Evolutionary conservation across 2,329 filamentous ascomycete genomes (phyloP), one percentile per base, ranked within the genome.

Genomic region (Byssochlamys sp.): DNA sequence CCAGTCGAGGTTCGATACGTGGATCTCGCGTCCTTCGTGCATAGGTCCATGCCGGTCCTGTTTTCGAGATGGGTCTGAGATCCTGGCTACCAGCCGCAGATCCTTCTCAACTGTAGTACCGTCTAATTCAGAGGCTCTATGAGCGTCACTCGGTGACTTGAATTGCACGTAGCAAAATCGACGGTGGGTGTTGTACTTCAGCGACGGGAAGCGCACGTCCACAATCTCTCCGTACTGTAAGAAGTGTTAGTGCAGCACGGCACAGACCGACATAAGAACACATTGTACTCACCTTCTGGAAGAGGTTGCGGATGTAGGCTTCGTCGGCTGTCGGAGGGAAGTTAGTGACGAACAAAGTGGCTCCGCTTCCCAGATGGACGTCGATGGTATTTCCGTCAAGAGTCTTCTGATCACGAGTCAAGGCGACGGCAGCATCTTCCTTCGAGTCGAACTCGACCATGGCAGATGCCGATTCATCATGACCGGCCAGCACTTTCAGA

Each of bases 111-210:
- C 73, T 25, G 85, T 70, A 57, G 81, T 85, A 27, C 87, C 87
- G 67, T 96, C 81, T 53, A 96, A 81, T 58, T 83, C 76, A 0
- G 86, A 87, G 1, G 91, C 91, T 53, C 82, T 84, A 45, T 84
- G 80, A 0, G 91, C 89, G 55, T 83, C 82, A n/a, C 80, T 79
- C 2, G 81, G 73, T 31, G 84, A 84, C 53, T 85, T 81, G 70
- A 96, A 96, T n/a, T 95, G 90, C 5, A 96, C 81, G 71, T 99
- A 99, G 77, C 91, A 96, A 76, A 99, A 99, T 26, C 94, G 87
- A 31, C 94, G 89, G 65, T 89, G 86, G 1, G 87, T 86, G 67
- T 96, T 92, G 72, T 82, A 91, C 70, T 95, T 95, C 55, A 99
- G 82, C 57, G 90, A 96, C 1, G 94, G 94, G 75, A 94, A 94